Evolutionary conservation across 106 monocot species (phyloP).

Genomic region (Triglochin maritima): DNA sequence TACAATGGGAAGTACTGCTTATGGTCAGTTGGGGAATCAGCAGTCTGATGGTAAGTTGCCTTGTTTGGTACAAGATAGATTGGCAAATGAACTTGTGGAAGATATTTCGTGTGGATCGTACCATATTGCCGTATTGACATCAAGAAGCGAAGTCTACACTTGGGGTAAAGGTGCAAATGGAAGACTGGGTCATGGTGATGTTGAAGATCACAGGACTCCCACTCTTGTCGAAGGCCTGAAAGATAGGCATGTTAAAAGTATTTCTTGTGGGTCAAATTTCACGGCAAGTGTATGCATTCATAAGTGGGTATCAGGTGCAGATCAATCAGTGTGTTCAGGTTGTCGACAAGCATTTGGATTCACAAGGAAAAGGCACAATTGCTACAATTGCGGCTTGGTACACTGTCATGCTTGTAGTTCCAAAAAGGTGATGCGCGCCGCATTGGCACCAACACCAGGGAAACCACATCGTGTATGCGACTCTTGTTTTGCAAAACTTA

Average conservation of each 20-base stretch:
- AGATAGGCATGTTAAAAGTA: conserved; percentile 75
- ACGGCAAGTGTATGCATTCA: conserved; percentile 78
- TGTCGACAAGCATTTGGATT: conserved; percentile 82
- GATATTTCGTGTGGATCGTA: conserved; percentile 62
- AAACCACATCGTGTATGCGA: conserved; percentile 87
- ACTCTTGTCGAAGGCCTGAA: conserved; percentile 59
- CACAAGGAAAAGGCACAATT: conserved; percentile 73
- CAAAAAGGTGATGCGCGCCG: conserved; percentile 49
- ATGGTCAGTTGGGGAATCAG: conserved; percentile 61
- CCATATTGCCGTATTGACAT: conserved; percentile 60
- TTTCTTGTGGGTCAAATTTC: conserved; percentile 76
- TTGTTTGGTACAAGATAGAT: conserved; percentile 52
- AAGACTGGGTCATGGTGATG: conserved; percentile 65
- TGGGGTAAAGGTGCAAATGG: conserved; percentile 84
- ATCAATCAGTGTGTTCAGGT: conserved; percentile 64
- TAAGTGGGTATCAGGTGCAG: conserved; percentile 73
- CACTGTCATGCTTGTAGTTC: conserved; percentile 76
- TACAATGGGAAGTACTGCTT: conserved; percentile 56
- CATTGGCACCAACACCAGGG: conserved; percentile 62
- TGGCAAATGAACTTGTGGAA: conserved; percentile 45
- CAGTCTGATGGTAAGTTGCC: conserved; percentile 63
- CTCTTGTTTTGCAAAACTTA: conserved; percentile 38
- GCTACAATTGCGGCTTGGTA: conserved; percentile 73
- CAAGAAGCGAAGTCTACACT: conserved; percentile 64
- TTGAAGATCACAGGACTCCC: conserved; percentile 49